phyloP scores from a whole-genome alignment of 2,329 filamentous ascomycete species.

The Hypomyces rosellus region DNA sequence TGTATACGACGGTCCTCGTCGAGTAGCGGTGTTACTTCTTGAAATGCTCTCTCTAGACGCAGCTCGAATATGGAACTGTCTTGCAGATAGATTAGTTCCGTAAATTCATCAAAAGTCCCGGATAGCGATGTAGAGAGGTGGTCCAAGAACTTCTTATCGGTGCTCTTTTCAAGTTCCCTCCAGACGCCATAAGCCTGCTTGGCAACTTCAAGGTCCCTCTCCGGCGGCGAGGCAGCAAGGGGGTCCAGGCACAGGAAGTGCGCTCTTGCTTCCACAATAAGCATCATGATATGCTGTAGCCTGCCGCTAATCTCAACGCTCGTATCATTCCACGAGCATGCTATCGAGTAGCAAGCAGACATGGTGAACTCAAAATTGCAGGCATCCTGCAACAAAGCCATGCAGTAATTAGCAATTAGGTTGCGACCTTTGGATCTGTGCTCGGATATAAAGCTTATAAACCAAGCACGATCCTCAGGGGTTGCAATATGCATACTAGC shows the following conservation, averaged over 20 bases:
- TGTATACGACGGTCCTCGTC: conserved; percentile 15
- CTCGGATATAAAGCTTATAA: background rate
- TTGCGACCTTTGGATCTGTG: background rate
- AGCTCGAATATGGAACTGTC: conserved; percentile 2
- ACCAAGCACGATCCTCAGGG: conserved; percentile 1
- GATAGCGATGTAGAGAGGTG: background rate
- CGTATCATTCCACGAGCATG: conserved; percentile 1
- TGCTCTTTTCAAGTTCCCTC: background rate
- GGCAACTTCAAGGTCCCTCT: background rate
- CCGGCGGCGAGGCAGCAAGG: background rate
- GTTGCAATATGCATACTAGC: too few species aligned
- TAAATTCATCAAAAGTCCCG: background rate
- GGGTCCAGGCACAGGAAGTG: background rate
- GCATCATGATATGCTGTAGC: background rate
- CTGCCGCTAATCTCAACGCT: background rate
- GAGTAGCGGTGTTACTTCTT: conserved; percentile 10
- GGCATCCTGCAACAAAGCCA: conserved; percentile 15
- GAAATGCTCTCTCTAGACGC: conserved; percentile 8
- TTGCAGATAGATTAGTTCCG: too few species aligned
- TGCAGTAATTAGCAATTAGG: conserved; percentile 15
- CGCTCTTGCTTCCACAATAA: background rate
- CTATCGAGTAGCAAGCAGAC: conserved; percentile 9
- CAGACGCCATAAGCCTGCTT: background rate
- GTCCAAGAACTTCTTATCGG: background rate
- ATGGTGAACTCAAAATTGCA: conserved; percentile 14